These are phyloP conservation scores for Vachellia collinsii DNA, from an alignment of 306 rosid species.

Conservation along the genomic window DNA sequence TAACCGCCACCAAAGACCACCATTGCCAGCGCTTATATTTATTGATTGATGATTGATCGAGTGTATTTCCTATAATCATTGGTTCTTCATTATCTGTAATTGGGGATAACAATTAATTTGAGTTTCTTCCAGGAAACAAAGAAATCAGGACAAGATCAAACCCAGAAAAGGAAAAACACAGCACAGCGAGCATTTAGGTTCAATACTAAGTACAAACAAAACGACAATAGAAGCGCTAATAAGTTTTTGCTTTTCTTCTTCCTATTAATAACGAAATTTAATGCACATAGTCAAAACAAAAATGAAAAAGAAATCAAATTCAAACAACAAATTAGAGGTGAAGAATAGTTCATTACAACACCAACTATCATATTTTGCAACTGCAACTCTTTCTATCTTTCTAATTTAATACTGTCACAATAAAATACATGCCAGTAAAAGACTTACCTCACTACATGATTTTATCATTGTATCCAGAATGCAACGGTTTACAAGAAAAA, in stretches of 20 bases:
- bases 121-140: neutral
- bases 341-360: neutral
- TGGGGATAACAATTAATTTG: neutral
- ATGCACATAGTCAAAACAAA: neutral
- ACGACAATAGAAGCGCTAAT: neutral
- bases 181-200: neutral
- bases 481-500: neutral
- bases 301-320: neutral
- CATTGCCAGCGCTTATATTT: slow-evolving; percentile 77
- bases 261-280: neutral
- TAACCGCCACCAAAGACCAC: slow-evolving; percentile 80
- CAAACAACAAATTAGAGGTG: neutral
- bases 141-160: neutral
- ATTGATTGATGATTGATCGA: slow-evolving; percentile 38
- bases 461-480: neutral
- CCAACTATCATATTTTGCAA: neutral
- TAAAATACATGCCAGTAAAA: neutral
- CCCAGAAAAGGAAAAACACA: neutral
- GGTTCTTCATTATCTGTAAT: slow-evolving; percentile 67
- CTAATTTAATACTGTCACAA: neutral
- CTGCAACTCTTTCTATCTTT: neutral
- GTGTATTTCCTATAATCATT: slow-evolving; percentile 39
- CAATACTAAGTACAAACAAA: slow-evolving; percentile 10
- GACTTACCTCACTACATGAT: neutral
- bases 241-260: neutral